Conservation (phyloP, 208 protist genomes). For the Phytomonas sp. region DNA sequence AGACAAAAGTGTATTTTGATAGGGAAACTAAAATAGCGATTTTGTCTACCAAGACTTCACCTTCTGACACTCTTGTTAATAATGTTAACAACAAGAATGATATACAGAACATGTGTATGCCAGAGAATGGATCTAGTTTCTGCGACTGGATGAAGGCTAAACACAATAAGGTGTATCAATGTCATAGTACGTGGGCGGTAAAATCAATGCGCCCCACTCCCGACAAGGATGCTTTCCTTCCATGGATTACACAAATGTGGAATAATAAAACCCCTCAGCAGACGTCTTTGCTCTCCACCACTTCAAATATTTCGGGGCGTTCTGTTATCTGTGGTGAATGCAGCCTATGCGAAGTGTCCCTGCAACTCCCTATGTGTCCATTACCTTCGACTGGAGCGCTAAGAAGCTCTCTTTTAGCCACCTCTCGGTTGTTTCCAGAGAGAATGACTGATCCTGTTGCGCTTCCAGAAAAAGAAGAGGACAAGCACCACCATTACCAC, state of each 20-base stretch:
- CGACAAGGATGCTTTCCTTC: not conserved
- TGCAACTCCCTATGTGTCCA: not conserved
- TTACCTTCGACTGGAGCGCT: not conserved
- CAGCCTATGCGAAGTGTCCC: not conserved
- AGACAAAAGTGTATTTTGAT: not conserved
- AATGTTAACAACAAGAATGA: not conserved
- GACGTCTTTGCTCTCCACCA: not conserved
- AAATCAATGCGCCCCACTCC: not conserved
- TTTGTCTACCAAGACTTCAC: not conserved
- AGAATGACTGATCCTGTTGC: too few species aligned
- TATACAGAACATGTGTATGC: not conserved
- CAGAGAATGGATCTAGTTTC: not conserved
- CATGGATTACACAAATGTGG: not conserved
- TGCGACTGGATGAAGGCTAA: not conserved
- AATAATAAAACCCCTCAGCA: not conserved
- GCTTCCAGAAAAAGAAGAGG: not conserved
- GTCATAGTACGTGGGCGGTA: not conserved
- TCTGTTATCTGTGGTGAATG: not conserved
- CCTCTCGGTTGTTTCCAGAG: not conserved
- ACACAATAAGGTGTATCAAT: not conserved
- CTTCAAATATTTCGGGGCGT: not conserved
- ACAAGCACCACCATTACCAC: not conserved
- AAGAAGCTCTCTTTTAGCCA: not conserved
- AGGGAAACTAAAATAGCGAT: not conserved
- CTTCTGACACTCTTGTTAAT: not conserved